Evolutionary conservation across 148 eudicot species (phyloP).

Genomic region (Spergularia bocconei): DNA sequence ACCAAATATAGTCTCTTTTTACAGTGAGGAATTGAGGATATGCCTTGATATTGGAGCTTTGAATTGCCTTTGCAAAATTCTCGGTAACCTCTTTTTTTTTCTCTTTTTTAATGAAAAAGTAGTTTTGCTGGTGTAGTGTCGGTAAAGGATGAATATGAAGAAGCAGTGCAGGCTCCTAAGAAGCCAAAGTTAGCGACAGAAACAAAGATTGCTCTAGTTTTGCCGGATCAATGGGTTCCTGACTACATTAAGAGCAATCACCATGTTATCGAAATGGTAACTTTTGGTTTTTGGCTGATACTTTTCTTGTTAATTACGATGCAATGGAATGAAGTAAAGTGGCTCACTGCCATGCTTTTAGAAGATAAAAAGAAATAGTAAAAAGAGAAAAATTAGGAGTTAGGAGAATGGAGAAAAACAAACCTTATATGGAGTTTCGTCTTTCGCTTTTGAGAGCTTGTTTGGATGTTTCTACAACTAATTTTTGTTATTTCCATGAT

Average conservation of each 20-base stretch:
- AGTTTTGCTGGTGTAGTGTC: slow-evolving; percentile 7
- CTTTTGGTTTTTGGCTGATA: background rate
- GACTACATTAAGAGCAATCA: background rate
- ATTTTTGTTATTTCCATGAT: background rate
- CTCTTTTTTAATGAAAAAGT: too few relatives aligned
- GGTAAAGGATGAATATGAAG: background rate
- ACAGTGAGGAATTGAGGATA: background rate
- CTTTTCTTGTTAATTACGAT: background rate
- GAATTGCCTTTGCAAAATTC: background rate
- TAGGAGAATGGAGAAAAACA: background rate
- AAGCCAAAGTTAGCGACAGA: background rate
- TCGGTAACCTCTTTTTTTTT: background rate
- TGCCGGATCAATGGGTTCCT: slow-evolving; percentile 11
- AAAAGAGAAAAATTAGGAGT: background rate
- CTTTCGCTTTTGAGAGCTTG: background rate
- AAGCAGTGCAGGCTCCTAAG: slow-evolving; percentile 3
- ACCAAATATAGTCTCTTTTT: background rate
- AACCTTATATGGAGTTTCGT: too few relatives aligned
- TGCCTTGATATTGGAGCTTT: background rate
- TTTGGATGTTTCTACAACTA: background rate
- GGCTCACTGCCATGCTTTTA: background rate
- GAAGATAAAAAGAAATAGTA: background rate
- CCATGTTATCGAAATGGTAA: slow-evolving; percentile 19
- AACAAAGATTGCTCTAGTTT: slow-evolving; percentile 3
- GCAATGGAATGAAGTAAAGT: background rate